Evolutionary conservation across 306 rosid genomes (phyloP).

Genomic region (Cucumis cinereus): DNA sequence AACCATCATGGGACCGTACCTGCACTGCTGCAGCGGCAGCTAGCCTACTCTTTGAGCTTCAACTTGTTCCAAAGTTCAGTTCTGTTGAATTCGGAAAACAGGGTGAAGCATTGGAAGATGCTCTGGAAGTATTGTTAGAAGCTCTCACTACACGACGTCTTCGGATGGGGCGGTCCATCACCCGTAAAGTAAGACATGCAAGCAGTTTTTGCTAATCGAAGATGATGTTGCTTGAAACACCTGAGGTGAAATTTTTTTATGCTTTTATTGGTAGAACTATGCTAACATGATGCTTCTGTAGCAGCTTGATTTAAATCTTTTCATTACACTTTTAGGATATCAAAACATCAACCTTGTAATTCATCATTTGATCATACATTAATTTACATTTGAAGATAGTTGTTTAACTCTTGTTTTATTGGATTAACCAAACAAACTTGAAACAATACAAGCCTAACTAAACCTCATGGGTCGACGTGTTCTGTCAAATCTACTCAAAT

Average conservation of each 20-base stretch:
- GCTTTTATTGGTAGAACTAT: neutral
- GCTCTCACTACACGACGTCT: conserved; percentile 68
- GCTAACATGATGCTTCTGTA: neutral
- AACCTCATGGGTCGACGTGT: neutral
- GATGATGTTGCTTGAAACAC: neutral
- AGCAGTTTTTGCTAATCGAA: conserved; percentile 16
- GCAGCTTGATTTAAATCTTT: neutral
- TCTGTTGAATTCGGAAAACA: conserved; percentile 43
- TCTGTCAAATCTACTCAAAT: neutral
- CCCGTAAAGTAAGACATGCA: conserved; percentile 54
- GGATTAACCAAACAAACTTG: neutral
- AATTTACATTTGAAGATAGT: neutral
- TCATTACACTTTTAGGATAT: neutral
- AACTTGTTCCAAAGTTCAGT: conserved; percentile 44
- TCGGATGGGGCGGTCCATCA: conserved; percentile 93
- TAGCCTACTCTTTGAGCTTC: conserved; percentile 68
- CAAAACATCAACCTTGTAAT: neutral
- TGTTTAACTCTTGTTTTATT: neutral
- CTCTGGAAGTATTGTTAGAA: conserved; percentile 45
- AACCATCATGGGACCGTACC: conserved; percentile 96
- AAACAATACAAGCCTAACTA: neutral
- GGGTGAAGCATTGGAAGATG: conserved; percentile 54
- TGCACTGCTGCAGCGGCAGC: conserved; percentile 86
- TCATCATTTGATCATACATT: neutral
- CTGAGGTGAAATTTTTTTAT: conserved; percentile 6